Evolutionary conservation across 2,329 filamentous ascomycete genomes (phyloP), one percentile per base, ranked within the genome.

Genomic region (Alternaria sp.): DNA sequence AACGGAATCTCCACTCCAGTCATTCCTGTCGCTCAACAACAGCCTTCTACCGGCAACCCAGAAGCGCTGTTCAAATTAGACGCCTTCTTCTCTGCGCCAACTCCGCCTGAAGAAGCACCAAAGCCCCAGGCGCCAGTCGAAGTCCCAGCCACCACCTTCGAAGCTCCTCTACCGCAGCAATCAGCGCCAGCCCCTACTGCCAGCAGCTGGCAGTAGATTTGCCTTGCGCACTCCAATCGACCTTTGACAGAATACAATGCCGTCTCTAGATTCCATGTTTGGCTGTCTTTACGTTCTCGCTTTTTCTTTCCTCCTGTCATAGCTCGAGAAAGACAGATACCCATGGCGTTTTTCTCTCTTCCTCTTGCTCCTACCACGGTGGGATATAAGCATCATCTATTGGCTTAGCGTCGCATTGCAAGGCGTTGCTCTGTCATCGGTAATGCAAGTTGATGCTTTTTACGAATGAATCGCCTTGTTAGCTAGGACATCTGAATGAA

Each of bases 61-160:
- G 45, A 54, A 3, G 44, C 45, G 3, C 50, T 59, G 0, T 61
- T 65, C 3, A 70, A 65, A 24, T 45, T 58, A 1, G 61, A 65
- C 0, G 62, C 60, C 0, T 56, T 68, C 49, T 63, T 69, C 49
- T 57, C 61, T 8, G 68, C 67, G 1, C 71, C 70, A 3, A 70
- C 66, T 1, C 65, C 68, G 3, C 61, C 65, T 9, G 65, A 69
- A 4, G 69, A 67, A n/a, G 51, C 52, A 4, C 33, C 54, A 17
- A 58, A 62, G 29, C 42, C 41, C 7, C 49, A 58, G n/a, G 45
- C 51, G 4, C 26, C 59, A 10, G 40, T 28, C 13, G 24, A 45
- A 3, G 31, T 24, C 29, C 21, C 44, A 10, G 23, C 44, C 31
- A 48, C 23, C 8, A 11, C 31, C 3, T 48, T 24, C 3, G 44